Evolutionary conservation across 331 rosid genomes (phyloP), one percentile per base, ranked within the genome.

Genomic region (Malus hybrid): DNA sequence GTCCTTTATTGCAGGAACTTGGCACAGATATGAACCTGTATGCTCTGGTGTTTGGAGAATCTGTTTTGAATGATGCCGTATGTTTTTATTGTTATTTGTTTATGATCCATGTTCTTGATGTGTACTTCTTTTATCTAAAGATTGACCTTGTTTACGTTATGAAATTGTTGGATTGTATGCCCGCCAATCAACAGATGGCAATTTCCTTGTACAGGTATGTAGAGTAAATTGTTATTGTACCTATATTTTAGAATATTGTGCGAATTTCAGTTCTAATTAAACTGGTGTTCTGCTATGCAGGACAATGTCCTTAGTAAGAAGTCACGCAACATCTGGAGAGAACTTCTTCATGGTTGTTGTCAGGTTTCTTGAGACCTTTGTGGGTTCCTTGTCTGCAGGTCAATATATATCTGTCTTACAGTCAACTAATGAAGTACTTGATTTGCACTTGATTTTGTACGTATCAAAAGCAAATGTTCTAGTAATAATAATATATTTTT

Each of bases 1-100:
- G 31, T 66, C 16, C 16, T 80, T 39, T 61, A 84, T 70, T 82
- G 61, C 78, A 90, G 98, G 97, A 93, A 86, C 96, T 93, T 78
- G 97, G 98, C 82, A 81, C 97, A 10, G 96, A 91, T 80, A 85
- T 68, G 80, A 93, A 93, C 80, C 86, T 93, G 76, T 93, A 93
- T 87, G 98, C 98, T 55, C 86, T 93, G 86, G 98, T 93, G 78
- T 93, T 93, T 82, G 97, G 98, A 79, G 98, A 93, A 78, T 93
- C 98, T 75, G 98, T 93, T 80, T 77, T 93, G 87, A 93, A 93
- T 83, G 97, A 93, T 79, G 97, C 94, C 4, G 98, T 89, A 82
- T 82, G 97, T 84, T 81, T 78, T 77, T 60, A 18, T 65, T 52
- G 66, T 68, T 56, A 60, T 64, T 55, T n/a, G 27, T 50, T 71